Percentiles rank a stretch among this genome's conserved stretches.
These are phyloP conservation scores for Solanum tarijense DNA, from an alignment of 257 asterid genomes.

Conservation along the genomic window DNA sequence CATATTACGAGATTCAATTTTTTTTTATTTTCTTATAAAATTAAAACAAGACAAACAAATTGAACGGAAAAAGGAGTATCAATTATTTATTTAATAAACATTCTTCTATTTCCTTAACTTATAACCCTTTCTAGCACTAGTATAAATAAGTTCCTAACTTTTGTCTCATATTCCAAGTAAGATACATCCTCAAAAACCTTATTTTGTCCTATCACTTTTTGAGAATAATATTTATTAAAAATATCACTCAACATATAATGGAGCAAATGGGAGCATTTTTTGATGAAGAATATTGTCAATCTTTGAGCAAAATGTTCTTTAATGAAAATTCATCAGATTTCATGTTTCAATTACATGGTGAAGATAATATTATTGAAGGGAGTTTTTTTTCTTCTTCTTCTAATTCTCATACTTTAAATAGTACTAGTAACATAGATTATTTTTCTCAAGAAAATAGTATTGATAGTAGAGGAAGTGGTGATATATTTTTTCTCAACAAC, in stretches of 20 bases:
- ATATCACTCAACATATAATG: conserved; percentile 12
- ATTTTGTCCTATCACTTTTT: background rate
- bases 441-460: conserved; percentile 38
- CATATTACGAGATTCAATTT: background rate
- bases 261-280: conserved; percentile 44
- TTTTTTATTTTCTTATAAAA: background rate
- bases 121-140: conserved; percentile 2
- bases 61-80: background rate
- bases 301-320: conserved; percentile 45
- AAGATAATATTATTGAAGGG: background rate
- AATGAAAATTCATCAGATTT: conserved; percentile 32
- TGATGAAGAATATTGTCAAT: conserved; percentile 58
- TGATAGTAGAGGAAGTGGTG: background rate
- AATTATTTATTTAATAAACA: conserved; percentile 6
- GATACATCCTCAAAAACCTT: background rate
- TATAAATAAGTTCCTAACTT: conserved; percentile 32
- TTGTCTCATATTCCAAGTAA: conserved; percentile 12
- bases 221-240: background rate
- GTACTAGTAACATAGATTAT: background rate
- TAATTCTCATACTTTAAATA: background rate
- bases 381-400: background rate
- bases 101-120: conserved; percentile 9
- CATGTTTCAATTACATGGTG: conserved; percentile 20
- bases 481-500: background rate
- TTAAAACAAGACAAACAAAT: background rate